These are phyloP conservation scores for Fusarium sp. DNA, from an alignment of 2,329 filamentous ascomycete genomes.

Conservation along the genomic window DNA sequence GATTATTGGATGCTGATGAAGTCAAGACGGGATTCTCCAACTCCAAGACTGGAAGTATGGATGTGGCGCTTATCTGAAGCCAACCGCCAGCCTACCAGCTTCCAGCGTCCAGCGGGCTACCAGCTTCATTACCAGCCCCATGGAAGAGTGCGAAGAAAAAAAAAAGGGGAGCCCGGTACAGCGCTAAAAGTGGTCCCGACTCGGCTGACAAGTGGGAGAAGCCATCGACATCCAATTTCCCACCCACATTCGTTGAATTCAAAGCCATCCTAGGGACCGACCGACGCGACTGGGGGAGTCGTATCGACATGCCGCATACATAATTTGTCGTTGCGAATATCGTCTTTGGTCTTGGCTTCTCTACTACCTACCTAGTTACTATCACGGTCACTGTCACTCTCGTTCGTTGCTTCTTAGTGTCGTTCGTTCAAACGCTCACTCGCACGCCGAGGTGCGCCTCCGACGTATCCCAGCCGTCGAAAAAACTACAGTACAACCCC, in stretches of 20 bases:
- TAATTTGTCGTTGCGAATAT: constrained; percentile 8
- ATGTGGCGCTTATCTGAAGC: constrained; percentile 30
- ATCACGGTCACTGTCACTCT: constrained; percentile 6
- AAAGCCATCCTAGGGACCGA: constrained; percentile 5
- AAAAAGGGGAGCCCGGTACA: constrained; percentile 39
- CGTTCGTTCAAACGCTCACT: constrained; percentile 5
- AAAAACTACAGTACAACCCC: constrained; percentile 16
- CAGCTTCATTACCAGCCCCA: background rate
- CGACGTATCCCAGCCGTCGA: constrained; percentile 13
- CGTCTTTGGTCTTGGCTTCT: constrained; percentile 2
- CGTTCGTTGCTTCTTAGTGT: constrained; percentile 16
- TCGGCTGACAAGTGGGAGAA: constrained; percentile 42
- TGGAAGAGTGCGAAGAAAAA: constrained; percentile 7
- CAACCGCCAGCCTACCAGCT: constrained; percentile 4
- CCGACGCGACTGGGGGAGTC: constrained; percentile 25
- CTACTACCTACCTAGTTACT: constrained; percentile 10
- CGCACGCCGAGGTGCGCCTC: constrained; percentile 2
- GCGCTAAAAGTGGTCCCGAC: constrained; percentile 43
- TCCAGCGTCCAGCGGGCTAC: background rate
- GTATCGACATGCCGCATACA: constrained; percentile 33
- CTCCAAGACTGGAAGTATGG: constrained; percentile 11
- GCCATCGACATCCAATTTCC: constrained; percentile 48
- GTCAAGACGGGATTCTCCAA: constrained; percentile 24
- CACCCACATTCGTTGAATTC: constrained; percentile 39
- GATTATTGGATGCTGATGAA: constrained; percentile 14